Conservation (phyloP, 1,284 basidiomycete species). For the Malassezia equina region DNA sequence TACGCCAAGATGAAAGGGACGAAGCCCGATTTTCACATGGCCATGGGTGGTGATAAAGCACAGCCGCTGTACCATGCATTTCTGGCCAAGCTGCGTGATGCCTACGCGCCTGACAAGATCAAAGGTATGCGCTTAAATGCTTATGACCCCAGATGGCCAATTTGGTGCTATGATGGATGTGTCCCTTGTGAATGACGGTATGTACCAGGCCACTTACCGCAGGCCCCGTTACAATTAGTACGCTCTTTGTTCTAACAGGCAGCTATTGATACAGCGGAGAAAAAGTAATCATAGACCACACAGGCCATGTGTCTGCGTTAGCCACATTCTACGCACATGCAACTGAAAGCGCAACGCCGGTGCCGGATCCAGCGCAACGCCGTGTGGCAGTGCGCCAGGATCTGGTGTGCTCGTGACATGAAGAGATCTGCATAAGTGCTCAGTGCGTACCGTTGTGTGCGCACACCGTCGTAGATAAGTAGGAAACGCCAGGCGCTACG, state of each 20-base stretch:
- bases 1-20: slow-evolving; percentile 41
- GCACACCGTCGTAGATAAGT: neutral
- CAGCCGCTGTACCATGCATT: slow-evolving; percentile 31
- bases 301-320: slow-evolving; percentile 1
- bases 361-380: neutral
- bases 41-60: slow-evolving; percentile 30
- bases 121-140: slow-evolving; percentile 14
- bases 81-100: slow-evolving; percentile 23
- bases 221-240: slow-evolving; percentile 17
- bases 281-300: slow-evolving; percentile 20
- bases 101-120: slow-evolving; percentile 25
- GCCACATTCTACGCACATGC: neutral
- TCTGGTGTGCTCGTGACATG: neutral
- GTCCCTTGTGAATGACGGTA: slow-evolving; percentile 36
- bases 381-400: neutral
- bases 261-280: slow-evolving; percentile 34
- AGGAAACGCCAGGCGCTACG: slow-evolving; percentile 13
- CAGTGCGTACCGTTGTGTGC: slow-evolving; percentile 4
- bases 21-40: slow-evolving; percentile 43
- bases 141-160: slow-evolving; percentile 23
- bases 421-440: neutral
- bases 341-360: neutral
- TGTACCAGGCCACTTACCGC: neutral
- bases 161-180: slow-evolving; percentile 48
- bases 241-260: slow-evolving; percentile 1